Base-by-base conservation (phyloP, 1,284 basidiomycete genomes). In the Cutaneotrichosporon cyanovorans region DNA sequence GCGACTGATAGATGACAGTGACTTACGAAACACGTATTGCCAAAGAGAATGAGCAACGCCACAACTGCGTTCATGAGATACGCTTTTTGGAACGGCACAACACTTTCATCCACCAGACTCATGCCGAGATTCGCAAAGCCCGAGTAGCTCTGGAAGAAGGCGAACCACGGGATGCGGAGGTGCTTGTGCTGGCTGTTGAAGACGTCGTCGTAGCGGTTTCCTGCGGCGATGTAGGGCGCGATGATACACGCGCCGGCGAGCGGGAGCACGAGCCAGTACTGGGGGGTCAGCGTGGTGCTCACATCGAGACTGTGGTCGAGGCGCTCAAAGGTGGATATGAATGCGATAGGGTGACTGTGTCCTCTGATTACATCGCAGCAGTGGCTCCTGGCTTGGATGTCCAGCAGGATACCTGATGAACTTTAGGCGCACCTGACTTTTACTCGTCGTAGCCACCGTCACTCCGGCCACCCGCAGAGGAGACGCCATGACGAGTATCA, bases 11-110 rank as follows among this genome's bases (percentile, higher is more conserved):
- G 11, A 10, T 39, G 12, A n/a, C n/a, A 34, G 30, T 10, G 9
- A 81, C 86, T 77, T 59, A 90, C 87, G 62, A 87, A 93, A 35
- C 80, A 84, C 22, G 91, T 95, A 63, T 96, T 96, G 7, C 92
- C 92, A 39, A 87, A 87, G 37, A 96, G 68, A 53, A 96, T 82
- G 66, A 90, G 74, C 35, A 89, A 68, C 6, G 68, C 66, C 34
- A 75, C 57, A 31, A 69, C 64, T 62, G 37, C n/a, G 34, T 89
- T 80, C 78, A 90, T 81, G 8, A 83, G 79, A 66, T 91, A 95
- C 16, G 88, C 89, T 22, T 66, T 76, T 62, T 90, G 85, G 68
- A 93, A 91, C 0, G 87, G 85, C 2, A 91, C 53, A 85, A 96
- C 86, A 19, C 87, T 91, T 51, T 79, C 75, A 69, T 96, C 92